Evolutionary conservation across 2,329 filamentous ascomycete genomes (phyloP).

Genomic region (Myriosclerotinia scirpicola): DNA sequence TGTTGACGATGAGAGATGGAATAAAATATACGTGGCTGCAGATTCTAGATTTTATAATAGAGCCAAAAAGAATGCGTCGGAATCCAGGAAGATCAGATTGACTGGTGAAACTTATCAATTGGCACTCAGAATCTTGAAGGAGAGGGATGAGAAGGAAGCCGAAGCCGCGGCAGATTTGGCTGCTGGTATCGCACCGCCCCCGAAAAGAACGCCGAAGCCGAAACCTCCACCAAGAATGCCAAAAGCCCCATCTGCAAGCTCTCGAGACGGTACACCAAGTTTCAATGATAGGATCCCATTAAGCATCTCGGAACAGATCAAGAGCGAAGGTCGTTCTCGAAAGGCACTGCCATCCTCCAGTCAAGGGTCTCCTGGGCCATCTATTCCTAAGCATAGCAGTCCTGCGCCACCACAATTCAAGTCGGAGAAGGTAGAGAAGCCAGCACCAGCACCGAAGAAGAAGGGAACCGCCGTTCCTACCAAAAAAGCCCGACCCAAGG

Average conservation of each 20-base stretch:
- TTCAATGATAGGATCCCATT: slow-evolving; percentile 29
- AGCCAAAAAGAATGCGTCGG: slow-evolving; percentile 33
- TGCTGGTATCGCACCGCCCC: slow-evolving; percentile 14
- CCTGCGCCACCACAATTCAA: slow-evolving; percentile 24
- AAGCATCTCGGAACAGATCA: slow-evolving; percentile 39
- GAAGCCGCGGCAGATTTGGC: slow-evolving; percentile 28
- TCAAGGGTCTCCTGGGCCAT: slow-evolving; percentile 34
- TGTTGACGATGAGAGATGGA: slow-evolving; percentile 38
- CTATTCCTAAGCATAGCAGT: slow-evolving; percentile 30
- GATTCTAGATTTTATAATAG: slow-evolving; percentile 40
- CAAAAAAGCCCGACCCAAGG: slow-evolving; percentile 31
- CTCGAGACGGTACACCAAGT: slow-evolving; percentile 33
- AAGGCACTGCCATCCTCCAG: slow-evolving; percentile 35
- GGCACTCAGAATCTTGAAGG: slow-evolving; percentile 34
- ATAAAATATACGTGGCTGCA: slow-evolving; percentile 39
- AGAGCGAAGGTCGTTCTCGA: slow-evolving; percentile 35
- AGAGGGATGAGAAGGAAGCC: slow-evolving; percentile 32
- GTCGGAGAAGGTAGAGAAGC: slow-evolving; percentile 33
- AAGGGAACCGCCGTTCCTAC: slow-evolving; percentile 34
- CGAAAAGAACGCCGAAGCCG: slow-evolving; percentile 19
- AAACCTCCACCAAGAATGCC: slow-evolving; percentile 30
- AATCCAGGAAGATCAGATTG: slow-evolving; percentile 34
- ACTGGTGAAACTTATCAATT: slow-evolving; percentile 34
- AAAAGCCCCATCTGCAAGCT: slow-evolving; percentile 30
- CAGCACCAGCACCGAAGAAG: slow-evolving; percentile 29